A percentile compares a stretch with the other conserved stretches of the same genome.
These are phyloP conservation scores for Tolypocladium ophioglossoides DNA, from an alignment of 2,329 filamentous ascomycete species.

Conservation along the genomic window DNA sequence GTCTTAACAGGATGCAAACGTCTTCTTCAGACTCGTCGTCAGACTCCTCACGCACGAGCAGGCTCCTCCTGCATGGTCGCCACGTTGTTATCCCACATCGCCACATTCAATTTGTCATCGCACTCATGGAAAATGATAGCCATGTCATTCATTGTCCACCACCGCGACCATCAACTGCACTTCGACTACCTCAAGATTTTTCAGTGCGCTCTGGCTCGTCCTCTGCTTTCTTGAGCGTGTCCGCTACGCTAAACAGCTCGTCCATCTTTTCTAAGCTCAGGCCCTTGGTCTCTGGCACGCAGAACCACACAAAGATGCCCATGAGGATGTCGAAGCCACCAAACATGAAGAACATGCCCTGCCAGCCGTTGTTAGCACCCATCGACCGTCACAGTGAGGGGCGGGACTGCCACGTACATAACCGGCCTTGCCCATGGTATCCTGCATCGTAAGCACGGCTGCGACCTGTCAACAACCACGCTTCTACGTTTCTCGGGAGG, in stretches of 20 bases:
- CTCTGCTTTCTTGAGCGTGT: constrained; percentile 21
- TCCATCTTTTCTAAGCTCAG: constrained; percentile 53
- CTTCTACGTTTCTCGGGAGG: not conserved
- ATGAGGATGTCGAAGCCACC: constrained; percentile 54
- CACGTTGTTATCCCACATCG: not conserved
- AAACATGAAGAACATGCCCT: constrained; percentile 60
- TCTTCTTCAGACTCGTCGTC: not conserved
- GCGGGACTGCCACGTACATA: constrained; percentile 20
- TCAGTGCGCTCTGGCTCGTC: constrained; percentile 17
- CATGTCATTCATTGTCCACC: too few species aligned
- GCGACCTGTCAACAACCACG: not conserved
- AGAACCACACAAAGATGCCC: constrained; percentile 55
- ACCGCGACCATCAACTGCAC: not conserved
- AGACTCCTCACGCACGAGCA: not conserved
- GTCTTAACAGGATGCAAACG: not conserved
- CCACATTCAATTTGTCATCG: not conserved
- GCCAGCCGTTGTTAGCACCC: not conserved
- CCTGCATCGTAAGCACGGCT: constrained; percentile 57
- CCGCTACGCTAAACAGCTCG: constrained; percentile 52
- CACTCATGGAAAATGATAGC: not conserved
- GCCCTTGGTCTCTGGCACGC: constrained; percentile 63
- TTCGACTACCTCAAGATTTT: constrained; percentile 4
- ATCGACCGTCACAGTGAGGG: not conserved
- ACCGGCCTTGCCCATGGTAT: constrained; percentile 32
- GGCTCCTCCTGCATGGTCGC: not conserved